Evolutionary conservation across 2,329 filamentous ascomycete genomes (phyloP), one percentile per base, ranked within the genome.

Genomic region (Cytospora chrysosperma): DNA sequence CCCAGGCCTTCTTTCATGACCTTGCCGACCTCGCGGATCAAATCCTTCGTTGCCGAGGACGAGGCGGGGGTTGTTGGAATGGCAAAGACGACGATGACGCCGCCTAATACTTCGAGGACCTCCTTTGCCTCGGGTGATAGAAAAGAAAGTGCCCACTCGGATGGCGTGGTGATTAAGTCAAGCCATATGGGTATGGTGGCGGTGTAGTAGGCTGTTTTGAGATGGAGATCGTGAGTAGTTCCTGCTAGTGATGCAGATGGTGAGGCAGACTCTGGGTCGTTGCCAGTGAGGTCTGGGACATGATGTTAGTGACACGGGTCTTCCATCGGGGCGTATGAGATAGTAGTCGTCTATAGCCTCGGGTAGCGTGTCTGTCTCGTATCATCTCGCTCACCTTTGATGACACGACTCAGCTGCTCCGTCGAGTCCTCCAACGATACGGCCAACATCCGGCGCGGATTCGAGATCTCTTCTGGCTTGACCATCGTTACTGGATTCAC

Each of bases 131-230:
- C 87, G 0, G 80, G 74, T 0, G 82, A 81, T 1, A 88, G 79
- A 68, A 89, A 90, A 0, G 83, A 82, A 2, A 72, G 72, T 0
- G 84, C 77, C 87, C 87, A 90, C 40, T 84, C 81, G 3, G 71
- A 61, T 0, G 82, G 78, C 5, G 78, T 75, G 7, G 77, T 70
- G 63, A 88, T 78, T 53, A 88, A 78, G 70, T 90, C 88, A n/a
- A 90, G 78, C 88, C 88, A 90, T 68, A 90, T 78, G 51, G 87
- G 86, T 4, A 90, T 77, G 0, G 78, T 78, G 59, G 85, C 81
- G 27, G 75, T 79, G 76, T 89, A 90, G 77, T 90, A 90, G 17
- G 77, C 69, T 24, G 86, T 90, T 65, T 79, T 78, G 61, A 90
- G 75, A 10, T 75, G 64, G 34, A 87, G 79, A 51, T 75, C 72